phyloP scores from a whole-genome alignment of 129 eudicot genomes.

The Flaveria bidentis region DNA sequence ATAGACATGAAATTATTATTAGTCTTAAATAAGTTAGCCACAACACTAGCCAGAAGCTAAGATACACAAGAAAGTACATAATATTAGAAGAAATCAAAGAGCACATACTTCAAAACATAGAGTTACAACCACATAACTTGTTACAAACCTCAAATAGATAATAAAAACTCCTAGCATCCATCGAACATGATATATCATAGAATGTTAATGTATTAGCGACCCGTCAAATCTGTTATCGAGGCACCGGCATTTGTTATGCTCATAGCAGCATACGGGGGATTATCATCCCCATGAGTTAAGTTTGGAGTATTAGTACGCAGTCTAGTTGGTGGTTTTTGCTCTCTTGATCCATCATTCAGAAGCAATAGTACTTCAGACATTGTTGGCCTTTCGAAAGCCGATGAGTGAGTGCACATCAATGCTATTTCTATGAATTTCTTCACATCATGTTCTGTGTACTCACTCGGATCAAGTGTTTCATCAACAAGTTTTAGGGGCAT shows the following conservation, averaged over 20 bases:
- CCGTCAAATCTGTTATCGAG: slow-evolving; percentile 38
- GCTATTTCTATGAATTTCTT: slow-evolving; percentile 67
- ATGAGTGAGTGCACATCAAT: slow-evolving; percentile 63
- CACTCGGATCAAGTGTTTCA: slow-evolving; percentile 49
- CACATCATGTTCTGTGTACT: slow-evolving; percentile 48
- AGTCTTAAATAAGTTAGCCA: background rate
- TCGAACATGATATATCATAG: background rate
- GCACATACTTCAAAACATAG: background rate
- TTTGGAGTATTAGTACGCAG: slow-evolving; percentile 27
- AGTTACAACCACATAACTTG: background rate
- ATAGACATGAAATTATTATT: too few relatives aligned
- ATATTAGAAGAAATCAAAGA: too few relatives aligned
- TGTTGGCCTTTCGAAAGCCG: slow-evolving; percentile 56
- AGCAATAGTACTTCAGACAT: slow-evolving; percentile 76
- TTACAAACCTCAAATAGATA: too few relatives aligned
- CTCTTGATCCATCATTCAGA: slow-evolving; percentile 42
- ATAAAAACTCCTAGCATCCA: background rate
- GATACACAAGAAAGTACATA: background rate
- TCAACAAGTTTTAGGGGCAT: slow-evolving; percentile 51
- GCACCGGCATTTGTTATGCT: slow-evolving; percentile 29
- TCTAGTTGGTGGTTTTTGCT: slow-evolving; percentile 40
- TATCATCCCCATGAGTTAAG: slow-evolving; percentile 18
- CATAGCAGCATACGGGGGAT: slow-evolving; percentile 14
- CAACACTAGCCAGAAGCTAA: background rate
- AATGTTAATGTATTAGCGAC: slow-evolving; percentile 24